Conservation (phyloP, 2,329 filamentous ascomycete species). For the Xylaria sp. region DNA sequence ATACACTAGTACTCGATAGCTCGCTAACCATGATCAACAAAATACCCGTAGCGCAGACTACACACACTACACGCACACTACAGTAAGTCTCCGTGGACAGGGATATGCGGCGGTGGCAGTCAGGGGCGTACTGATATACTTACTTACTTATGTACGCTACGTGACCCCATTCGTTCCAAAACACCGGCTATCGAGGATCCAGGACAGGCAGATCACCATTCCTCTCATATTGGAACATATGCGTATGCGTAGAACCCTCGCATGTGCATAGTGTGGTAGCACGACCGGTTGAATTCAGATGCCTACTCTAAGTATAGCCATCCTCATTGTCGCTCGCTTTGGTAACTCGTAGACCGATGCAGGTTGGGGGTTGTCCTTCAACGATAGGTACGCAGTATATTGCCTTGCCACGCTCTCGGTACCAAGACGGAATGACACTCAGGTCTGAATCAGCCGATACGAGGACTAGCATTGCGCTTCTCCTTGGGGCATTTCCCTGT, state of each 20-base stretch:
- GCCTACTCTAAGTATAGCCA: not conserved
- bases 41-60: slow-evolving; percentile 1
- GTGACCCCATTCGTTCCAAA: not conserved
- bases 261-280: not conserved
- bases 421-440: not conserved
- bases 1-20: too few relatives aligned
- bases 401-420: not conserved
- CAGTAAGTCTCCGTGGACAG: not conserved
- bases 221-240: not conserved
- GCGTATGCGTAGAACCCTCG: not conserved
- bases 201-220: slow-evolving; percentile 2
- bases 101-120: slow-evolving; percentile 24
- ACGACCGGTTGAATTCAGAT: not conserved
- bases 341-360: not conserved
- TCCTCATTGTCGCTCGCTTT: not conserved
- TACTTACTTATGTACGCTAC: not conserved
- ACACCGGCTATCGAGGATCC: slow-evolving; percentile 28
- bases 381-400: too few relatives aligned
- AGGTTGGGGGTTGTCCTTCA: not conserved
- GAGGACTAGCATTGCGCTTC: not conserved
- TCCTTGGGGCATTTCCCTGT: not conserved
- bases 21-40: slow-evolving; percentile 5
- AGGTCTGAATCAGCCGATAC: not conserved
- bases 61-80: too few relatives aligned
- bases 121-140: slow-evolving; percentile 17